Conservation (phyloP, 2,329 filamentous ascomycete species). For the Phaeosphaeriaceae sp. region DNA sequence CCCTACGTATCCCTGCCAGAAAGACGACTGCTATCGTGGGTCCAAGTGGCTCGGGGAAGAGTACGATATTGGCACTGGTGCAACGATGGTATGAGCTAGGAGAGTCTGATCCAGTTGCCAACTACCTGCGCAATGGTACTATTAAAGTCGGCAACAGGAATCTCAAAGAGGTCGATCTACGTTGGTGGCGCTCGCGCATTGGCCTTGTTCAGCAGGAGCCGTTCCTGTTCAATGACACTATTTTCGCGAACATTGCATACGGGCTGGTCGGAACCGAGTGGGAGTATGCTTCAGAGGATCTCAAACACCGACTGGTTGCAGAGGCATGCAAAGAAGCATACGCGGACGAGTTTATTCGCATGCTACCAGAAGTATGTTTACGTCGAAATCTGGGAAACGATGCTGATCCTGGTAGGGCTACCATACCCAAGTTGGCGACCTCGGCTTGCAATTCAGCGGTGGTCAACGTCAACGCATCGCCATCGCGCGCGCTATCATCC, state of each 20-base stretch:
- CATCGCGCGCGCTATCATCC: constrained; percentile 86
- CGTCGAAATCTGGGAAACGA: constrained; percentile 45
- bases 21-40: background rate
- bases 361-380: constrained; percentile 53
- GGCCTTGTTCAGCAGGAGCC: constrained; percentile 91
- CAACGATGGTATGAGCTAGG: constrained; percentile 79
- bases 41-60: constrained; percentile 78
- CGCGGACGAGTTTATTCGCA: constrained; percentile 84
- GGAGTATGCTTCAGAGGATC: constrained; percentile 55
- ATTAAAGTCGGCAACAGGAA: constrained; percentile 54
- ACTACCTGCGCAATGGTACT: constrained; percentile 26
- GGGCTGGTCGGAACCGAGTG: constrained; percentile 74
- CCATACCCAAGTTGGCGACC: constrained; percentile 88
- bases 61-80: constrained; percentile 87
- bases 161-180: constrained; percentile 78
- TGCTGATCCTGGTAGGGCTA: constrained; percentile 75
- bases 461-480: constrained; percentile 96
- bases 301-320: constrained; percentile 68
- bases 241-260: constrained; percentile 86
- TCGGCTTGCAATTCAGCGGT: constrained; percentile 87
- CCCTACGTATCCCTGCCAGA: background rate
- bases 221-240: constrained; percentile 84
- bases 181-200: constrained; percentile 90
- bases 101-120: constrained; percentile 17
- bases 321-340: constrained; percentile 78